phyloP scores from a whole-genome alignment of 2,329 filamentous ascomycete genomes.

The Fusarium oxysporum region DNA sequence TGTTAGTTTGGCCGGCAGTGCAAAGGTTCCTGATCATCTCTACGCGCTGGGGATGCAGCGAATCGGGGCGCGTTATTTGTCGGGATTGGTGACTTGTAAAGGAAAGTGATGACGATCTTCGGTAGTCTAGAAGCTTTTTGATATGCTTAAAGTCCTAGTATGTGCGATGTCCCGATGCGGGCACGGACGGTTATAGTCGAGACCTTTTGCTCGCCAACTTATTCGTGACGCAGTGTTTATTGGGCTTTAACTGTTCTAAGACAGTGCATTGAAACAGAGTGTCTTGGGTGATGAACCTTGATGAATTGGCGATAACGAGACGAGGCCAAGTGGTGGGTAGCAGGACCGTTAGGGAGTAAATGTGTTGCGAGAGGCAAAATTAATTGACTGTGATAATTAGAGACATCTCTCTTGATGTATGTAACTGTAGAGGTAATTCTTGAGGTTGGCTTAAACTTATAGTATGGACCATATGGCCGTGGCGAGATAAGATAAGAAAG shows the following conservation, averaged over 20 bases:
- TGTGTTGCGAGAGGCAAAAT: too few relatives aligned
- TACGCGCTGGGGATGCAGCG: not conserved
- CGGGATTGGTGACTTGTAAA: conserved; percentile 11
- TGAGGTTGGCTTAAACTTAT: not conserved
- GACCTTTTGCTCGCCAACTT: not conserved
- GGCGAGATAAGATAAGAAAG: conserved; percentile 1
- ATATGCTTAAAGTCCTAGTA: conserved; percentile 27
- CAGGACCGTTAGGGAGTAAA: fast-evolving
- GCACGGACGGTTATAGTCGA: not conserved
- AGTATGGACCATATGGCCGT: not conserved
- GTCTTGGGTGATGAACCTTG: not conserved
- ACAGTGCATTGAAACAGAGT: not conserved
- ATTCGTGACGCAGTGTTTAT: not conserved
- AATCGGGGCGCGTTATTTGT: not conserved
- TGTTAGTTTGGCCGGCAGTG: conserved; percentile 20
- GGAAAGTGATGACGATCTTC: conserved; percentile 21
- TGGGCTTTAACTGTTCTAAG: not conserved
- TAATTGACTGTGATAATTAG: not conserved
- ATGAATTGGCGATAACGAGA: not conserved
- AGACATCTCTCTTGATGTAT: fast-evolving
- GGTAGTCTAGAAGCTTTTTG: conserved; percentile 14
- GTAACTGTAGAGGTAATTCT: not conserved
- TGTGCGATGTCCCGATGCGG: conserved; percentile 8
- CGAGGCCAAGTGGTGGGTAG: not conserved
- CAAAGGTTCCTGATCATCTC: conserved; percentile 26